phyloP scores from a whole-genome alignment of 345 rosid genomes.

The Melastoma malabathricum region DNA sequence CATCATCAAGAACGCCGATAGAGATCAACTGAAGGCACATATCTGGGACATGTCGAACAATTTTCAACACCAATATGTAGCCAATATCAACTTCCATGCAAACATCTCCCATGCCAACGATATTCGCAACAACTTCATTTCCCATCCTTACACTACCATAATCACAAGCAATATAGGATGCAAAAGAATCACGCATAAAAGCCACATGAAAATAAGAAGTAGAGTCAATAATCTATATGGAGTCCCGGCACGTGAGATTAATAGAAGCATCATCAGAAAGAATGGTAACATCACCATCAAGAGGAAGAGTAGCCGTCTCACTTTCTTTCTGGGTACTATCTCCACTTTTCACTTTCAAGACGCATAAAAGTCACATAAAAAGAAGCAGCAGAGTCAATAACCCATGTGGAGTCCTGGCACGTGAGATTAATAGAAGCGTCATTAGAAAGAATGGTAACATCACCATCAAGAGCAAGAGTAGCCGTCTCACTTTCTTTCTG shows the following conservation, averaged over 20 bases:
- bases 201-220: too few relatives aligned
- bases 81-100: neutral
- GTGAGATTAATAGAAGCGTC: neutral
- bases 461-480: neutral
- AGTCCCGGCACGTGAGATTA: too few relatives aligned
- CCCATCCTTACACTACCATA: conserved; percentile 1
- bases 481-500: neutral
- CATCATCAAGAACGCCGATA: neutral
- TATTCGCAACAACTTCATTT: neutral
- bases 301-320: neutral
- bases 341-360: neutral
- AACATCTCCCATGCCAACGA: neutral
- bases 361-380: too few relatives aligned
- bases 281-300: neutral
- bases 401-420: too few relatives aligned
- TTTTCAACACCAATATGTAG: neutral
- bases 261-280: neutral
- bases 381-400: too few relatives aligned
- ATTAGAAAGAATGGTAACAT: neutral
- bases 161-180: neutral
- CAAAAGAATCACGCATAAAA: too few relatives aligned
- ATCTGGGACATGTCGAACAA: neutral
- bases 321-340: too few relatives aligned
- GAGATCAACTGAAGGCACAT: neutral
- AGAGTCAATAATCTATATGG: too few relatives aligned